A percentile compares a stretch with the other conserved stretches of the same genome.
Conservation (phyloP, 2,329 filamentous ascomycete species). For the Trichophyton simii region DNA sequence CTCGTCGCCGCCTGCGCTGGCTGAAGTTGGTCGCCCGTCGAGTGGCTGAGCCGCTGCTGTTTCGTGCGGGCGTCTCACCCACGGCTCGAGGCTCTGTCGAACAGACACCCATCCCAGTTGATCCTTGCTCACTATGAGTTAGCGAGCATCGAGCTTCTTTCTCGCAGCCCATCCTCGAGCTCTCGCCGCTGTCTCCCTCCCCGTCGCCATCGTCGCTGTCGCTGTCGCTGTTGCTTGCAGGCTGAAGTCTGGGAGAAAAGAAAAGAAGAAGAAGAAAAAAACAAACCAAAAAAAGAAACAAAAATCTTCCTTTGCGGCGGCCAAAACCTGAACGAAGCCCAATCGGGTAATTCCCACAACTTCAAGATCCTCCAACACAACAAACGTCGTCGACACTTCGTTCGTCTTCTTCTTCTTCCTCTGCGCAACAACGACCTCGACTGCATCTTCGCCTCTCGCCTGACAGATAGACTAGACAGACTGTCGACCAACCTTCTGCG, state of each 20-base stretch:
- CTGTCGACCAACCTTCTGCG: neutral
- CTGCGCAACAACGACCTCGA: neutral
- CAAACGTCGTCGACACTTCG: neutral
- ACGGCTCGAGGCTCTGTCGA: too few species aligned
- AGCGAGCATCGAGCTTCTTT: too few species aligned
- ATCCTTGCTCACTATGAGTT: too few species aligned
- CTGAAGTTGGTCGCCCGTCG: too few species aligned
- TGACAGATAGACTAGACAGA: neutral
- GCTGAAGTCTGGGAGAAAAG: too few species aligned
- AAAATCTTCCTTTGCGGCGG: neutral
- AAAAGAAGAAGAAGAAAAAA: neutral
- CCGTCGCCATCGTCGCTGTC: neutral
- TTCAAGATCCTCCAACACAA: neutral
- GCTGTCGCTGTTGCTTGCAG: too few species aligned
- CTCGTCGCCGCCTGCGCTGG: too few species aligned
- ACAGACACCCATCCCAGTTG: too few species aligned
- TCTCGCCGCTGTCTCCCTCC: too few species aligned
- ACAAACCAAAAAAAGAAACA: too few species aligned
- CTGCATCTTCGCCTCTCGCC: neutral
- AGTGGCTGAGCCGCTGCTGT: neutral
- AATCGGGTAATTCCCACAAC: conserved; percentile 1
- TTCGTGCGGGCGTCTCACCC: neutral
- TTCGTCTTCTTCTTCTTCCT: neutral
- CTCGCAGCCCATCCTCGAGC: too few species aligned
- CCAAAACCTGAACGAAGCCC: neutral